Base-by-base conservation (phyloP, 2,329 filamentous ascomycete species). In the Sporothrix phasma region DNA sequence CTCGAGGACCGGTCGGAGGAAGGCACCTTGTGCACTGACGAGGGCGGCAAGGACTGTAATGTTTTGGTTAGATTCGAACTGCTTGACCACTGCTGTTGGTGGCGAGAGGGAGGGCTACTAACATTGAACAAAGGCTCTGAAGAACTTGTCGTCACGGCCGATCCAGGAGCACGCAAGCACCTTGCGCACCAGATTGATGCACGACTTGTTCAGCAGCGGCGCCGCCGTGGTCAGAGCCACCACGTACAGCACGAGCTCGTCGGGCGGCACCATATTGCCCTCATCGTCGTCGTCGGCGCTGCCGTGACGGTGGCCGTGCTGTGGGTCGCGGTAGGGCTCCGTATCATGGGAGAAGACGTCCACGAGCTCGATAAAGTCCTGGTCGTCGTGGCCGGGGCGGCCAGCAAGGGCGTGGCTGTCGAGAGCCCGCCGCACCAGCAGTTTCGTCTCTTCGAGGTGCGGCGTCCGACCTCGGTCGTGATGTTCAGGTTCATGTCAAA, bases 11-110 rank as follows among this genome's bases (percentile, higher is more conserved):
- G 67, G 59, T 1, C 68, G 67, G 26, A 69, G 45, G 74, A 90
- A 95, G 15, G 84, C 86, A 51, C 89, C 88, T 71, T 97, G 90
- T 0, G 92, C 88, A 66, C 90, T 95, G 61, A 92, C 85, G 53
- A 99, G 78, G 43, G 86, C 85, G 19, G 84, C 83, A 26, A 90
- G 76, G 69, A 90, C 88, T 70, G 86, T 5, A 81, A 24, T 2
- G 63, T 82, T 80, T n/a, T n/a, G n/a, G 72, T 51, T 39, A 34
- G 59, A 59, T 29, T 2, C 7, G n/a, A n/a, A n/a, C n/a, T n/a
- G n/a, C n/a, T n/a, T n/a, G n/a, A n/a, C n/a, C n/a, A n/a, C n/a
- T n/a, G n/a, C n/a, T n/a, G n/a, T n/a, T n/a, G n/a, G n/a, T n/a
- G n/a, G n/a, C n/a, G n/a, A n/a, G n/a, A n/a, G n/a, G n/a, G n/a